Evolutionary conservation across 2,329 filamentous ascomycete species (phyloP), one percentile per base, ranked within the genome.

Genomic region (Hawksworthiomyces lignivorus): DNA sequence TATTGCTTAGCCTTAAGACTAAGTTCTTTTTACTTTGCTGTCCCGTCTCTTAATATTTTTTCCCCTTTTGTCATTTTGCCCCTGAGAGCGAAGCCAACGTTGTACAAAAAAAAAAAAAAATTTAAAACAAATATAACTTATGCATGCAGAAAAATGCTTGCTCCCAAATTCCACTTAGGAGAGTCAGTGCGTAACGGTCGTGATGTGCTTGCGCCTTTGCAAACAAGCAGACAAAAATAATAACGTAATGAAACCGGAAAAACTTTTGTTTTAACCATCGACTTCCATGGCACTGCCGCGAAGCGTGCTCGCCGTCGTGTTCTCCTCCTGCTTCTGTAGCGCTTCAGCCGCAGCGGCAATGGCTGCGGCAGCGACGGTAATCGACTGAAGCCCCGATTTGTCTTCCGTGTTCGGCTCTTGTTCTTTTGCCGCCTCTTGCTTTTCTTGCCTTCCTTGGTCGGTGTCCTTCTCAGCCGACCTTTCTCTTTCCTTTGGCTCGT

Each of bases 171-270:
- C n/a, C n/a, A n/a, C n/a, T n/a, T n/a, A n/a, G n/a, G n/a, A n/a
- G n/a, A n/a, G n/a, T n/a, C n/a, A n/a, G n/a, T n/a, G n/a, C n/a
- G 34, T 47, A 35, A 48, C 41, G 39, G 41, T 47, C 47, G 26
- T 46, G 27, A 48, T 42, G n/a, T n/a, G 30, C 29, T 39, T 37
- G 42, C 42, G 42, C 38, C n/a, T n/a, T n/a, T n/a, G n/a, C n/a
- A n/a, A n/a, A n/a, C n/a, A n/a, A n/a, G n/a, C n/a, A n/a, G n/a
- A n/a, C n/a, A n/a, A n/a, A n/a, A n/a, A n/a, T n/a, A 10, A 44
- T 8, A 36, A 17, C 17, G 31, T 17, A 18, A 19, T 14, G 2
- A 38, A 26, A 36, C 32, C 30, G 19, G 10, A 36, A 45, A 28
- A 36, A 42, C n/a, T 10, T 24, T 27, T 17, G 14, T 33, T 44